Evolutionary conservation across 2,329 filamentous ascomycete genomes (phyloP), one percentile per base, ranked within the genome.

Genomic region (Ilyonectria destructans): DNA sequence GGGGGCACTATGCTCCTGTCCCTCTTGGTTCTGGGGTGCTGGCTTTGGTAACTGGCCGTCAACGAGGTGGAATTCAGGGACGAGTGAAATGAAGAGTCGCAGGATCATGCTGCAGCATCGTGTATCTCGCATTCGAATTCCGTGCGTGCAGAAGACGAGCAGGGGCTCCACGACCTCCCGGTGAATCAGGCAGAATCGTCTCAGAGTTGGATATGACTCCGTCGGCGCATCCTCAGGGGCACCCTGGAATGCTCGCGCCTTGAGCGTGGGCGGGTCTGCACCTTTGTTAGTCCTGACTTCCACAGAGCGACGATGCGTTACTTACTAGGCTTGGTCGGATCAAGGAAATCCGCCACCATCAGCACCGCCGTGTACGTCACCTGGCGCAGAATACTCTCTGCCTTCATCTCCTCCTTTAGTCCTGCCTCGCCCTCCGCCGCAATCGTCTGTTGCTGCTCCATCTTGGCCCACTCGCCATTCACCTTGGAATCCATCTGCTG

Each of bases 381-480:
- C 79, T 98, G 95, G 21, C 96, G 90, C 52, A 99, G 84, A 33
- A 99, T 97, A 77, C 96, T 98, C 80, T 99, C 96, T 7, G 94
- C 92, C 82, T 98, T 97, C 96, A 99, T 99, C 83, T 99, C 96
- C 73, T 98, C 95, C 1, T 93, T 93, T 60, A 99, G 84, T 67
- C 77, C 81, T n/a, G 93, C 93, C 62, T 95, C 94, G 21, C 91
- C 91, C 4, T 91, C 91, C 1, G 91, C 88, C 48, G 88, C 87
- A 13, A 90, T 84, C 21, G 83, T 84, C 73, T 92, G 88, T 70
- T 89, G 84, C 70, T 87, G 83, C 77, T 91, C 89, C 65, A 98
- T 90, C 71, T 90, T 89, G 69, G 92, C 89, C 96, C 96, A 99
- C 79, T 98, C 96, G 0, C 88, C 86, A 37, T 90, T 93, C 70